phyloP scores from a whole-genome alignment of 2,329 filamentous ascomycete genomes.

The Nemania sp. region DNA sequence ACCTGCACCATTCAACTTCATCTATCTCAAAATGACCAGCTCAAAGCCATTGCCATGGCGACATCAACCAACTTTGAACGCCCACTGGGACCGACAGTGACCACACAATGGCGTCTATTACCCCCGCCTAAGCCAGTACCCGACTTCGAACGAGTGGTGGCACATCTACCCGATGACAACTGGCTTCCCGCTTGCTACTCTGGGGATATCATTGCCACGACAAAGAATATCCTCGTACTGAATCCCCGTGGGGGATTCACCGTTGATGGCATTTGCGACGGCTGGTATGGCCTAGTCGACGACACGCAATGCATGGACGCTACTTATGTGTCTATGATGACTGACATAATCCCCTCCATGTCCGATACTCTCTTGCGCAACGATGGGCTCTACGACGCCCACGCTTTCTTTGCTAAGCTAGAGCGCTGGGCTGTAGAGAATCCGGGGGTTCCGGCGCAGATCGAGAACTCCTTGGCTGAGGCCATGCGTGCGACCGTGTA shows the following conservation, averaged over 20 bases:
- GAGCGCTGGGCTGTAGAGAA: slow-evolving; percentile 30
- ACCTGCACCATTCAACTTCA: slow-evolving; percentile 32
- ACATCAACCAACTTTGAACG: slow-evolving; percentile 33
- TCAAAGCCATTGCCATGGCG: slow-evolving; percentile 29
- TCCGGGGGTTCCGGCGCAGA: slow-evolving; percentile 28
- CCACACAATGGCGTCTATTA: slow-evolving; percentile 20
- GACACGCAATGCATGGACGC: slow-evolving; percentile 33
- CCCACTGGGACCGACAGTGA: slow-evolving; percentile 27
- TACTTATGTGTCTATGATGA: slow-evolving; percentile 34
- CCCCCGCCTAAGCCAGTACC: slow-evolving; percentile 31
- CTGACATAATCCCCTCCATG: slow-evolving; percentile 36
- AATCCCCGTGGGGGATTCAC: slow-evolving; percentile 31
- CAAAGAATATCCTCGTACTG: slow-evolving; percentile 21
- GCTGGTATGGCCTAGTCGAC: slow-evolving; percentile 29
- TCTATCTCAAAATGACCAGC: slow-evolving; percentile 26
- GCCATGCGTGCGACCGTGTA: slow-evolving; percentile 20
- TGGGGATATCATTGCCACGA: slow-evolving; percentile 33
- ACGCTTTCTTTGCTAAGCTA: slow-evolving; percentile 11
- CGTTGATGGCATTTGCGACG: slow-evolving; percentile 29
- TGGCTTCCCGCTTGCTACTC: slow-evolving; percentile 29
- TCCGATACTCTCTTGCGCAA: slow-evolving; percentile 36
- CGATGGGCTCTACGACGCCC: slow-evolving; percentile 33
- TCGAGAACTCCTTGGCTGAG: slow-evolving; percentile 26
- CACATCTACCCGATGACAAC: slow-evolving; percentile 25
- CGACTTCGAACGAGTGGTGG: slow-evolving; percentile 28